Percentiles rank a stretch among this genome's conserved stretches.
phyloP scores from a whole-genome alignment of 371 early-diverging fungal genomes.

The Gilbertella persicaria region DNA sequence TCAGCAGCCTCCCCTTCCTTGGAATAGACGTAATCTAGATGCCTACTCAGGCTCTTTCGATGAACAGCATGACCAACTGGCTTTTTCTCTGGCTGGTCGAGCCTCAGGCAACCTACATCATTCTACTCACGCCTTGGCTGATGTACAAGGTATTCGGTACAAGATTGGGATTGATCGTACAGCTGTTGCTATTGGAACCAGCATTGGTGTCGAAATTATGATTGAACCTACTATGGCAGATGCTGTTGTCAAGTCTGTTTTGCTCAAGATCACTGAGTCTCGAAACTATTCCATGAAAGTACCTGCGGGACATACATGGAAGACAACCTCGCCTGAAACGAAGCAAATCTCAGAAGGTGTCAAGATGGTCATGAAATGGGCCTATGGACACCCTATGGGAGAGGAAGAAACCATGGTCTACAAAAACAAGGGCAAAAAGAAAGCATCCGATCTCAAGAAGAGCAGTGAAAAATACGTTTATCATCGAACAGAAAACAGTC shows the following conservation, averaged over 20 bases:
- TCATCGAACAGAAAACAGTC: slow-evolving; percentile 2
- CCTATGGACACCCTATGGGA: slow-evolving; percentile 23
- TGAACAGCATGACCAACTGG: slow-evolving; percentile 39
- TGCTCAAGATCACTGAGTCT: slow-evolving; percentile 22
- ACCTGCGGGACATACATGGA: slow-evolving; percentile 20
- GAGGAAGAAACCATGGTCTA: background rate
- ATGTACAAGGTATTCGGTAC: slow-evolving; percentile 34
- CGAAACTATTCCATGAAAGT: slow-evolving; percentile 35
- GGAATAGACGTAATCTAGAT: slow-evolving; percentile 20
- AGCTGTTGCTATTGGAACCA: slow-evolving; percentile 42
- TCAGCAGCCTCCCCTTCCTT: background rate
- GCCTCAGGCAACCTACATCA: slow-evolving; percentile 21
- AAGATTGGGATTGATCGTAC: slow-evolving; percentile 39
- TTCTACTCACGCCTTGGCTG: background rate
- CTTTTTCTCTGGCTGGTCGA: slow-evolving; percentile 35
- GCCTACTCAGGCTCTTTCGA: slow-evolving; percentile 25
- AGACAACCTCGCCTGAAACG: slow-evolving; percentile 15
- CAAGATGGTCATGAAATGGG: slow-evolving; percentile 42
- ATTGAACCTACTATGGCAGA: slow-evolving; percentile 27
- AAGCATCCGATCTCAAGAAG: background rate
- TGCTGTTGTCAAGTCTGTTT: slow-evolving; percentile 23
- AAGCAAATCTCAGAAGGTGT: slow-evolving; percentile 14
- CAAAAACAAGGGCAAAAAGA: background rate
- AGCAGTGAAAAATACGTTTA: slow-evolving; percentile 2
- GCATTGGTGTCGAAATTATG: slow-evolving; percentile 38